Conservation (phyloP, 176 grass and related monocot genomes). For the Typha latifolia region DNA sequence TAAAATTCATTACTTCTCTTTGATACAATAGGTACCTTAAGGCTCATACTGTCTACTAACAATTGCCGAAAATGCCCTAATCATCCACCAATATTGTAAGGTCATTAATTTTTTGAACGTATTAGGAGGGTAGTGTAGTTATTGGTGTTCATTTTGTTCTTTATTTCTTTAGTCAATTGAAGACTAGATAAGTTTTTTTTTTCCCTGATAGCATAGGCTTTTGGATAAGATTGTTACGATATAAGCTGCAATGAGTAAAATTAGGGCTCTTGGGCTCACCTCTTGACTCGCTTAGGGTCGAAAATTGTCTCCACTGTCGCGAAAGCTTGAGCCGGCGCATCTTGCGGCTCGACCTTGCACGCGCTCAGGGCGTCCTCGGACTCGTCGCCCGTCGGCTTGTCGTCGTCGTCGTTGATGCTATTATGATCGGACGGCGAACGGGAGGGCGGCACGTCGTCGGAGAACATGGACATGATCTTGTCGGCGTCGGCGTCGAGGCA, state of each 20-base stretch:
- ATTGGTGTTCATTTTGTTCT: no score
- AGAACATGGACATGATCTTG: conserved; percentile 13
- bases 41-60: no score
- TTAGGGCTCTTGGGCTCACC: conserved; percentile 22
- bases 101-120: no score
- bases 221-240: not conserved
- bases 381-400: conserved; percentile 19
- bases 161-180: no score
- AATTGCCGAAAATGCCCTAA: no score
- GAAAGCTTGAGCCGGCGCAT: not conserved
- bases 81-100: no score
- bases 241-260: not conserved
- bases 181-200: no score
- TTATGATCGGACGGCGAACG: conserved; percentile 16
- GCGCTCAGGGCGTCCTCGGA: conserved; percentile 36
- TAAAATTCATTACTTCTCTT: no score
- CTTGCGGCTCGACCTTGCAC: conserved; percentile 39
- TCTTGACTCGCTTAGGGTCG: conserved; percentile 85
- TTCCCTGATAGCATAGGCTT: no score
- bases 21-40: no score
- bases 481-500: conserved; percentile 13
- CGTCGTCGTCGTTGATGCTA: conserved; percentile 19
- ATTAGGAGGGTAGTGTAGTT: no score
- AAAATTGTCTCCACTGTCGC: conserved; percentile 16
- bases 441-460: conserved; percentile 48